A percentile compares a stretch with the other conserved stretches of the same genome.
Evolutionary conservation across 139 green algal genomes (phyloP).

Genomic region (Eudorina sp.): DNA sequence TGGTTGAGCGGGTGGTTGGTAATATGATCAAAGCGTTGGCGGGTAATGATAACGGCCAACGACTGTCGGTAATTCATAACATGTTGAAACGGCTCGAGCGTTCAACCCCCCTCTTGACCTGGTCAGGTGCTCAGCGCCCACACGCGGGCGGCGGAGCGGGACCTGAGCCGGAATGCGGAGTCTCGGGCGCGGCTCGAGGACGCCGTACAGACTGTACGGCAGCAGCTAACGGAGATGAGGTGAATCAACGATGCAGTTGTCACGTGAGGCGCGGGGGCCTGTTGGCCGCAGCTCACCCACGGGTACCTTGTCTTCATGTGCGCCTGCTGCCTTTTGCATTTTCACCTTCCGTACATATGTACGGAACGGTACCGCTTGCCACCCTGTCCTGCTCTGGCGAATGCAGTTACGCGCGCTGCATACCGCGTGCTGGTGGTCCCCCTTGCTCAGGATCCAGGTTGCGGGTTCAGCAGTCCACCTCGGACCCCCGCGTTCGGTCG

Average conservation of each 20-base stretch:
- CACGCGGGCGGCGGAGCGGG: not conserved
- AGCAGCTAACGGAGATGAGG: not conserved
- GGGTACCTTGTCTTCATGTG: too few relatives aligned
- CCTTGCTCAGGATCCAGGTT: too few relatives aligned
- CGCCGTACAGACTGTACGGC: not conserved
- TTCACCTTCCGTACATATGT: not conserved
- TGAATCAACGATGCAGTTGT: not conserved
- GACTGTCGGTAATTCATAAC: not conserved
- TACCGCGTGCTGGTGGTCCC: too few relatives aligned
- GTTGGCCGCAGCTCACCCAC: not conserved
- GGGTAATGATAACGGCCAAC: not conserved
- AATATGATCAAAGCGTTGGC: too few relatives aligned
- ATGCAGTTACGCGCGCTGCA: too few relatives aligned
- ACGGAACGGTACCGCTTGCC: not conserved
- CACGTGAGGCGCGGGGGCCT: not conserved
- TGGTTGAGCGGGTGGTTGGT: not conserved
- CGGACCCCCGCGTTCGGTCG: too few relatives aligned
- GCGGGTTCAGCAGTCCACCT: too few relatives aligned
- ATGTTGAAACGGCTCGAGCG: not conserved
- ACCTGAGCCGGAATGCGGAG: slow-evolving; percentile 13
- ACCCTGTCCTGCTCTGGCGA: not conserved
- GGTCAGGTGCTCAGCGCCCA: slow-evolving; percentile 12
- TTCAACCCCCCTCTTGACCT: not conserved
- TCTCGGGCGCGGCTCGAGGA: not conserved
- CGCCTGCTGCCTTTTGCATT: too few relatives aligned